Conservation (phyloP, 2,329 filamentous ascomycete species). For the Trichoderma guizhouense region DNA sequence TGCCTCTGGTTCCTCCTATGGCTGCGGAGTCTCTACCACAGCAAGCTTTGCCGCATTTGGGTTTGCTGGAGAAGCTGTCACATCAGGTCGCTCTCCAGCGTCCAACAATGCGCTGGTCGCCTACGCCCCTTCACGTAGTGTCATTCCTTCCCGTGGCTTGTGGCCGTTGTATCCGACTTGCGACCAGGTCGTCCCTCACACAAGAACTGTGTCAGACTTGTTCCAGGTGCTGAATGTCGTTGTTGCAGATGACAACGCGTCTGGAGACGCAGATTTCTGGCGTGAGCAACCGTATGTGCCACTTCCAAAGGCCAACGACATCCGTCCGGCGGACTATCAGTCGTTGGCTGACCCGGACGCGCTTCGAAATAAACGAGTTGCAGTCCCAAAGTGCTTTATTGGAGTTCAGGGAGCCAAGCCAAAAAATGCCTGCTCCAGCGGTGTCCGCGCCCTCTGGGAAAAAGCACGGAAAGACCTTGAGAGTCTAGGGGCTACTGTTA, state of each 20-base stretch:
- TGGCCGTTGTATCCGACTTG: not conserved
- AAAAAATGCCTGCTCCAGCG: not conserved
- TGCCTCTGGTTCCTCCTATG: not conserved
- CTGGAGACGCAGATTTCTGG: not conserved
- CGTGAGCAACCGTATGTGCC: not conserved
- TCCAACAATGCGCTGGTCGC: not conserved
- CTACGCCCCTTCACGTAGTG: not conserved
- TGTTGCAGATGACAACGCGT: not conserved
- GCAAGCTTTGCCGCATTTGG: not conserved
- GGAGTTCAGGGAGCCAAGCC: not conserved
- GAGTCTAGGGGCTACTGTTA: not conserved
- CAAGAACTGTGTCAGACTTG: not conserved
- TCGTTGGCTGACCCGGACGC: not conserved
- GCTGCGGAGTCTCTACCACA: not conserved
- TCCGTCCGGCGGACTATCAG: not conserved
- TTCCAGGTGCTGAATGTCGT: not conserved
- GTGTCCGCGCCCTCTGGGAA: not conserved
- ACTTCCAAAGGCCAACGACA: not conserved
- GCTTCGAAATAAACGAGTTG: not conserved
- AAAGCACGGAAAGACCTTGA: not conserved
- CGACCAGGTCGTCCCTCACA: not conserved
- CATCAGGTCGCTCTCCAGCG: not conserved
- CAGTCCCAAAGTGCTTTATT: not conserved
- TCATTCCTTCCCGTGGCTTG: not conserved
- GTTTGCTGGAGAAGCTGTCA: not conserved